Percentiles rank a stretch among this genome's conserved stretches.
phyloP scores from a whole-genome alignment of 2,329 filamentous ascomycete genomes.

The Diaporthe longicolla region DNA sequence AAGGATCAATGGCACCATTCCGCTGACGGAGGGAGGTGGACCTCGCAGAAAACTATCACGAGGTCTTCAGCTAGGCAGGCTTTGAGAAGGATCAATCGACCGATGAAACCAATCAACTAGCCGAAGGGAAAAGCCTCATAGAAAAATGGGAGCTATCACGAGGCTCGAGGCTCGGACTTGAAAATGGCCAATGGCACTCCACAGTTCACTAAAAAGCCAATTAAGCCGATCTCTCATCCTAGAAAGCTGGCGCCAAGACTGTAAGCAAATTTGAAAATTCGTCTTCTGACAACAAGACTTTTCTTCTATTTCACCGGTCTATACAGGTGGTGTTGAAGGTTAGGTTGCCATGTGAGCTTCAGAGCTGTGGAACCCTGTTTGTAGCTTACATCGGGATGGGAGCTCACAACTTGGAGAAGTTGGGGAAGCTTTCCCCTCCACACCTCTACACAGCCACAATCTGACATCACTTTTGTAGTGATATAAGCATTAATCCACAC shows the following conservation, averaged over 20 bases:
- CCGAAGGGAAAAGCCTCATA: background rate
- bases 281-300: conserved; percentile 10
- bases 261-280: conserved; percentile 9
- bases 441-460: background rate
- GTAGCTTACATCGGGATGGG: conserved; percentile 4
- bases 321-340: conserved; percentile 4
- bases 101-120: conserved; percentile 4
- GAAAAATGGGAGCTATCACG: conserved; percentile 12
- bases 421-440: conserved; percentile 4
- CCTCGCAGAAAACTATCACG: conserved; percentile 6
- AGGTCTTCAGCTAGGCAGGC: conserved; percentile 1
- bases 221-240: conserved; percentile 4
- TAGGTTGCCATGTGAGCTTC: conserved; percentile 10
- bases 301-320: conserved; percentile 4
- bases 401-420: conserved; percentile 10
- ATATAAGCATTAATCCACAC: too few relatives aligned
- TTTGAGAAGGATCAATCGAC: conserved; percentile 11
- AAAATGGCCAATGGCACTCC: conserved; percentile 13
- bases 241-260: conserved; percentile 12
- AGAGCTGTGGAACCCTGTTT: background rate
- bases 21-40: background rate
- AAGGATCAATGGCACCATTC: conserved; percentile 10
- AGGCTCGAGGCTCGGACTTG: conserved; percentile 7
- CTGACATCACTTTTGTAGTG: conserved; percentile 3
- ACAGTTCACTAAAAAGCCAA: background rate